Base-by-base conservation (phyloP, 2,329 filamentous ascomycete species). In the Aspergillus felis region DNA sequence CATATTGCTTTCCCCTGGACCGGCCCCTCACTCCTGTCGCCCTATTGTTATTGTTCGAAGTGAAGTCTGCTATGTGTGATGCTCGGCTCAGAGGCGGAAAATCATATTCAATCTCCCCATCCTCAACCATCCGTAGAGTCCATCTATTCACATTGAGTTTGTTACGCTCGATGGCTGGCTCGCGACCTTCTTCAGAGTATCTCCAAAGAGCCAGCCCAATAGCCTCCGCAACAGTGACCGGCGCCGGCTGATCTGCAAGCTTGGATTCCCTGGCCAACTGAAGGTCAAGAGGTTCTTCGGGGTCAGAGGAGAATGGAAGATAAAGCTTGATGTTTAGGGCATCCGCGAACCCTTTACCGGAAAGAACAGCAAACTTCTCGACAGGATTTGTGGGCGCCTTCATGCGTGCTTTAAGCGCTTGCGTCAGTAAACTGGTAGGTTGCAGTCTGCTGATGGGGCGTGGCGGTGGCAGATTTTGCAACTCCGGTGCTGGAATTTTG, bases 91-190 rank as follows among this genome's bases (percentile, higher is more conserved):
- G 71, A 0, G 85, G 79, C 5, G 85, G 84, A 61, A 88, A 88
- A 65, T 88, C 85, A 64, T 83, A 85, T 58, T 88, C 85, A 2
- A 88, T 82, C 65, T 88, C 85, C 5, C 83, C 85, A 63, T 87
- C 85, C 63, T 88, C 85, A 8, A 87, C 84, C 81, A 88, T 87
- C n/a, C 85, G 79, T 54, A 88, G 71, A 27, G 84, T 82, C 85
- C 85, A 88, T 57, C 79, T 77, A 63, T 87, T 87, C 57, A 87
- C 82, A 55, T 82, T 84, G 54, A 81, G 71, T 61, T 85, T 83
- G 27, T 78, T 76, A 1, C 72, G 72, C 6, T 78, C 73, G 9
- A 87, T 73, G 1, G 78, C 61, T 8, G 85, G 85, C 56, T 84
- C 77, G 10, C 81, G 72, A 6, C 78, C 77, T 62, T 87, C 83